A percentile compares a stretch with the other conserved stretches of the same genome.
These are phyloP conservation scores for Inonotus hispidus DNA, from an alignment of 1,284 basidiomycete genomes.

Conservation along the genomic window DNA sequence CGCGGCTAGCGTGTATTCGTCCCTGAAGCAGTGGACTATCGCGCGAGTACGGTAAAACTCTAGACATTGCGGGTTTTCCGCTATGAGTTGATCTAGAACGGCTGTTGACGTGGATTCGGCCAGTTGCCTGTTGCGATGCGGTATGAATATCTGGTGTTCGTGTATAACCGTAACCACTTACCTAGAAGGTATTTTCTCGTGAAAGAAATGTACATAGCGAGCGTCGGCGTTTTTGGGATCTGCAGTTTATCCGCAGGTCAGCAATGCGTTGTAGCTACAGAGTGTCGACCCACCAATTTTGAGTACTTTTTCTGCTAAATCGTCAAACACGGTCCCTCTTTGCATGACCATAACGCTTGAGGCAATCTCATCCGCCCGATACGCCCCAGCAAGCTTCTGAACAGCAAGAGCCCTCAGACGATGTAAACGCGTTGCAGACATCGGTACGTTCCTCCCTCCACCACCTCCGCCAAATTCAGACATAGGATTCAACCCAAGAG, in stretches of 20 bases:
- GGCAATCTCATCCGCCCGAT: slow-evolving; percentile 78
- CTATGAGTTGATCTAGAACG: slow-evolving; percentile 70
- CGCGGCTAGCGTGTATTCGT: slow-evolving; percentile 65
- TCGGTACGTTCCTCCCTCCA: slow-evolving; percentile 60
- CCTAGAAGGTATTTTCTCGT: slow-evolving; percentile 86
- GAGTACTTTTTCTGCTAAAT: slow-evolving; percentile 75
- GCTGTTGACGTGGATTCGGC: slow-evolving; percentile 73
- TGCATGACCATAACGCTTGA: slow-evolving; percentile 89
- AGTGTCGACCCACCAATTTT: slow-evolving; percentile 47
- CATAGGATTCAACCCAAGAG: slow-evolving; percentile 52
- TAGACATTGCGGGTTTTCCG: slow-evolving; percentile 60
- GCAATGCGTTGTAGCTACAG: neutral
- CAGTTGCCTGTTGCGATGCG: slow-evolving; percentile 50
- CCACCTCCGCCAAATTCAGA: slow-evolving; percentile 39
- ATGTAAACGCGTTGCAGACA: slow-evolving; percentile 78
- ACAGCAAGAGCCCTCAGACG: slow-evolving; percentile 70
- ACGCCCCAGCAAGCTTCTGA: slow-evolving; percentile 76
- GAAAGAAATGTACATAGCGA: slow-evolving; percentile 83
- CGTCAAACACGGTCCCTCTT: slow-evolving; percentile 81
- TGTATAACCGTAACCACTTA: slow-evolving; percentile 30
- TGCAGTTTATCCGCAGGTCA: slow-evolving; percentile 24
- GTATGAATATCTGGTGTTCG: neutral
- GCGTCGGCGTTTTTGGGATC: slow-evolving; percentile 74
- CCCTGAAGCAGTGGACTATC: slow-evolving; percentile 78
- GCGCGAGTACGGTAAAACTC: slow-evolving; percentile 80